phyloP scores from a whole-genome alignment of 2,329 filamentous ascomycete genomes.

The Phoma sp. region DNA sequence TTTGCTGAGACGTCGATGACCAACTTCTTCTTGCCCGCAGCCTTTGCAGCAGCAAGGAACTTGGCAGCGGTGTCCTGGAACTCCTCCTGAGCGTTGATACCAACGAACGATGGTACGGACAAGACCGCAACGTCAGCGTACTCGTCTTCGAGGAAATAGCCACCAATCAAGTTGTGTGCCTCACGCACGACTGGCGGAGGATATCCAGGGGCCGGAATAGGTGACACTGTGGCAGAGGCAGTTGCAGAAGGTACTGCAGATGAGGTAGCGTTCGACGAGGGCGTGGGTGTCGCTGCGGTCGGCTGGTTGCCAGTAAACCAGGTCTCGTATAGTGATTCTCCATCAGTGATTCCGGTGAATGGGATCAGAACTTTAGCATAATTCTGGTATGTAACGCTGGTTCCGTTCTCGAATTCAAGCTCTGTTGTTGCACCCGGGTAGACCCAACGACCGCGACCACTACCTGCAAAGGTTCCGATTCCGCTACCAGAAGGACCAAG shows the following conservation, averaged over 20 bases:
- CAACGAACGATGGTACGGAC: slow-evolving; percentile 51
- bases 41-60: slow-evolving; percentile 52
- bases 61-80: slow-evolving; percentile 52
- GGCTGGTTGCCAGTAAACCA: slow-evolving; percentile 40
- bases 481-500: slow-evolving; percentile 49
- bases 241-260: slow-evolving; percentile 22
- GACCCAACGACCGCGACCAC: slow-evolving; percentile 48
- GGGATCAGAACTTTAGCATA: slow-evolving; percentile 51
- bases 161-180: slow-evolving; percentile 52
- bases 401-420: slow-evolving; percentile 55
- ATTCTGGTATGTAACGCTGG: slow-evolving; percentile 49
- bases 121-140: slow-evolving; percentile 56
- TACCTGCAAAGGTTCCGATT: slow-evolving; percentile 53
- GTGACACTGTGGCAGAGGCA: slow-evolving; percentile 25
- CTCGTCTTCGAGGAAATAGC: slow-evolving; percentile 54
- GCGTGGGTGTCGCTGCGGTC: slow-evolving; percentile 28
- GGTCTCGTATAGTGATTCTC: slow-evolving; percentile 49
- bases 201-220: slow-evolving; percentile 51
- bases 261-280: slow-evolving; percentile 15
- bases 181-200: slow-evolving; percentile 53
- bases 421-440: slow-evolving; percentile 53
- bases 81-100: slow-evolving; percentile 33
- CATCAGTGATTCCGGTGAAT: slow-evolving; percentile 51
- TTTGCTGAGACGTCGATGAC: slow-evolving; percentile 66
- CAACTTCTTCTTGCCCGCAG: slow-evolving; percentile 63